Evolutionary conservation across 208 protist genomes (phyloP).

Genomic region (Jaenimonas drosophilae): DNA sequence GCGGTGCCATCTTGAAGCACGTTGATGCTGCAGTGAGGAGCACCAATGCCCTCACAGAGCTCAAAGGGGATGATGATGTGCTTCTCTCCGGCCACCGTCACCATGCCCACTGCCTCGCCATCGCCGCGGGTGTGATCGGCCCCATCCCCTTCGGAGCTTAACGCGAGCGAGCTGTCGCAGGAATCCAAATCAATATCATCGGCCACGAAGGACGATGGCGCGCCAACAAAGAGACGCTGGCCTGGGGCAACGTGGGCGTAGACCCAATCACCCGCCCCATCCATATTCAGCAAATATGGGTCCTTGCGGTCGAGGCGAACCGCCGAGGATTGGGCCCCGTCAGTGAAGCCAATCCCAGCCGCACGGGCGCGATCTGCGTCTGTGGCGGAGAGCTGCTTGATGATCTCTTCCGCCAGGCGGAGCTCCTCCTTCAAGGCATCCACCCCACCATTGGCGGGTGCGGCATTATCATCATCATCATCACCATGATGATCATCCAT

Average conservation of each 20-base stretch:
- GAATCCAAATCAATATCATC: no score
- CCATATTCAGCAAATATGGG: conserved; percentile 66
- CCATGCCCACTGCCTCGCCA: no score
- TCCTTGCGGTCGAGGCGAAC: conserved; percentile 18
- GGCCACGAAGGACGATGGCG: no score
- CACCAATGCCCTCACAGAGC: conserved; percentile 14
- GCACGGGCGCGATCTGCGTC: conserved; percentile 19
- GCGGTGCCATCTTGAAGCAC: no score
- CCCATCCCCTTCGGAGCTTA: no score
- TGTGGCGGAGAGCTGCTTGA: conserved; percentile 29
- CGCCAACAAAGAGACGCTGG: conserved; percentile 23
- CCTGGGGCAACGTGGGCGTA: conserved; percentile 28
- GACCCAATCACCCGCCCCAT: conserved; percentile 63
- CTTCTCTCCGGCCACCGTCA: no score
- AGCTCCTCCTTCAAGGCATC: conserved; percentile 38
- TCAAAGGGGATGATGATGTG: conserved; percentile 1
- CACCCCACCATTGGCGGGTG: no score
- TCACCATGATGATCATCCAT: conserved; percentile 1
- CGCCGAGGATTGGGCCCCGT: conserved; percentile 5
- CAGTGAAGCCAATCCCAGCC: conserved; percentile 7
- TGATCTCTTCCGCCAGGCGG: conserved; percentile 42
- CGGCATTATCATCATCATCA: conserved; percentile 10
- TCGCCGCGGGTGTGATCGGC: no score
- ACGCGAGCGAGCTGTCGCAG: no score
- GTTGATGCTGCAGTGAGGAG: conserved; percentile 7